A percentile compares a stretch with the other conserved stretches of the same genome.
phyloP scores from a whole-genome alignment of 2,329 filamentous ascomycete species.

The Tolypocladium cylindrosporum region DNA sequence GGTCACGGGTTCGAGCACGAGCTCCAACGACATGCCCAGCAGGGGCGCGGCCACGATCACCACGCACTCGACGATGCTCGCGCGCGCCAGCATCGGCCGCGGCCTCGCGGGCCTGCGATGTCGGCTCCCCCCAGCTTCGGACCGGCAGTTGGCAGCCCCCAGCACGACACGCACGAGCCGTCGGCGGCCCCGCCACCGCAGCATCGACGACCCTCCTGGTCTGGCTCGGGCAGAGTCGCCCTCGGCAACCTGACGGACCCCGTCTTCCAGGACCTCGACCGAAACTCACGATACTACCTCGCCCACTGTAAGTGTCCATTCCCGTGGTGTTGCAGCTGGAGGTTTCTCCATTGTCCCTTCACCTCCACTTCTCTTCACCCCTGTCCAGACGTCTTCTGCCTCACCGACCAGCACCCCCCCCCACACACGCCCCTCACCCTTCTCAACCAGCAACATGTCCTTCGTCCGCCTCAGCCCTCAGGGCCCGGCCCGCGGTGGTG shows the following conservation, averaged over 20 bases:
- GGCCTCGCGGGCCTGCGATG: background rate
- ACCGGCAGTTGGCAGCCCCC: background rate
- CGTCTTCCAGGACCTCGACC: constrained; percentile 42
- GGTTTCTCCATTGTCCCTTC: background rate
- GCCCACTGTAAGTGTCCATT: constrained; percentile 33
- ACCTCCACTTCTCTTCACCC: background rate
- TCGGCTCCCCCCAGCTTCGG: background rate
- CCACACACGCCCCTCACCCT: background rate
- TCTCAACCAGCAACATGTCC: background rate
- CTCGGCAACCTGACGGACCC: constrained; percentile 38
- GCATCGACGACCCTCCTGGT: background rate
- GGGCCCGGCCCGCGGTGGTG: background rate
- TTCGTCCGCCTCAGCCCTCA: background rate
- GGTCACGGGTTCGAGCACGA: background rate
- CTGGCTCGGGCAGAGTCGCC: constrained; percentile 1
- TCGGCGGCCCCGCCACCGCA: background rate
- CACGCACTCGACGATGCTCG: background rate
- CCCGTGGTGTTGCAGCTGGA: constrained; percentile 1
- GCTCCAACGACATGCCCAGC: background rate
- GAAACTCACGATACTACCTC: constrained; percentile 34
- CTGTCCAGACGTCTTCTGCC: background rate
- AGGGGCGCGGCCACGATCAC: background rate
- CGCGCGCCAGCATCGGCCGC: background rate
- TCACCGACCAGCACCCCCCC: constrained; percentile 1
- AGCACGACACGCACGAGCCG: background rate